Percentiles rank a stretch among this genome's conserved stretches.
Evolutionary conservation across 2,329 filamentous ascomycete genomes (phyloP).

Genomic region (Fusarium sambucinum): DNA sequence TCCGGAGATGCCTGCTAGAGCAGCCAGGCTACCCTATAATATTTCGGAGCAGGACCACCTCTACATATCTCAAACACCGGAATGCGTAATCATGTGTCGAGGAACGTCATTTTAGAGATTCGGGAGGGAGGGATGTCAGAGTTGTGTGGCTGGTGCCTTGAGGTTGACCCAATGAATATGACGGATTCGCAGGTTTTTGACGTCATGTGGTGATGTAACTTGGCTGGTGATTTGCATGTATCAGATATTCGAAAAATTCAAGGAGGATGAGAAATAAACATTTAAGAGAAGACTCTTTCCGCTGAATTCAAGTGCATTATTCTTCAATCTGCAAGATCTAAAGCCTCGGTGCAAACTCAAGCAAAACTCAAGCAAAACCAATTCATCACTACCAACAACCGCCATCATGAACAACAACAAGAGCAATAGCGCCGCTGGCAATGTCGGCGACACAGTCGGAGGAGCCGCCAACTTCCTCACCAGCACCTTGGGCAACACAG

Average conservation of each 20-base stretch:
- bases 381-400: conserved; percentile 4
- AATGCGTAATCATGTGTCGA: conserved; percentile 38
- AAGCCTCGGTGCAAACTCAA: conserved; percentile 9
- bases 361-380: background rate
- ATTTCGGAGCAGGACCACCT: conserved; percentile 20
- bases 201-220: conserved; percentile 41
- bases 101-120: conserved; percentile 44
- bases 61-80: conserved; percentile 15
- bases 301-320: background rate
- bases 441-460: conserved; percentile 51
- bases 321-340: conserved; percentile 1
- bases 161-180: conserved; percentile 22
- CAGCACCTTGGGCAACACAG: conserved; percentile 56
- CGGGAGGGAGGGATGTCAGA: conserved; percentile 26
- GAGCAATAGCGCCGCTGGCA: conserved; percentile 46
- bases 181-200: conserved; percentile 32
- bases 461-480: conserved; percentile 57
- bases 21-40: conserved; percentile 23
- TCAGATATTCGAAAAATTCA: conserved; percentile 31
- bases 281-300: conserved; percentile 31
- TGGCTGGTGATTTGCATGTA: conserved; percentile 14
- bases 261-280: background rate
- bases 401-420: conserved; percentile 43
- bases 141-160: conserved; percentile 33
- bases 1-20: conserved; percentile 28